Evolutionary conservation across 176 grass and related monocot species (phyloP).

Genomic region (Hordeum vulgare): MorexV3_pseudomolecules_assembly NC_058521.1:87914076-87914575

Average conservation of each 20-base stretch:
- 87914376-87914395: neutral
- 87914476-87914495: neutral
- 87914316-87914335: neutral
- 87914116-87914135: neutral
- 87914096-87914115: neutral
- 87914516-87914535: no score
- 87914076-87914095: neutral
- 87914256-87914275: neutral
- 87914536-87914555: no score
- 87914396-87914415: neutral
- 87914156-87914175: slow-evolving; percentile 1
- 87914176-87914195: neutral
- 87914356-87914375: neutral
- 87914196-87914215: neutral
- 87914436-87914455: neutral
- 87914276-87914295: neutral
- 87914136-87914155: neutral
- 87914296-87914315: neutral
- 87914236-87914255: neutral
- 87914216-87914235: neutral
- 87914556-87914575: no score
- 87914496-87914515: neutral
- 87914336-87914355: neutral
- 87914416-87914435: neutral
- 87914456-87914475: neutral